phyloP scores from a whole-genome alignment of 495 filamentous ascomycete species.

The Penicillium goetzii region DNA sequence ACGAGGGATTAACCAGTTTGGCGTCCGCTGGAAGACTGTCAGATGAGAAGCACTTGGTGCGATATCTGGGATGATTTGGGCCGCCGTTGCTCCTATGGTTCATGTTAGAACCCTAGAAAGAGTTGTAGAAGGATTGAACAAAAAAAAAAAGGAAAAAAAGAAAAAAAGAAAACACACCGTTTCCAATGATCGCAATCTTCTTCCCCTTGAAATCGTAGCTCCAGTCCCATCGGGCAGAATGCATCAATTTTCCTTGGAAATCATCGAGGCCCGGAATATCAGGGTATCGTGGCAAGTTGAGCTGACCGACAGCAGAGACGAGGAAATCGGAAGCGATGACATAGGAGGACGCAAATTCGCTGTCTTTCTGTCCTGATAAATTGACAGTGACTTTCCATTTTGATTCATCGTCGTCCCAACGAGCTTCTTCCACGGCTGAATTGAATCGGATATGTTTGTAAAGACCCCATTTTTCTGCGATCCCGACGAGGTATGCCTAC shows the following conservation, averaged over 20 bases:
- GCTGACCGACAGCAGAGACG: conserved; percentile 65
- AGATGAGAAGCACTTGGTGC: conserved; percentile 58
- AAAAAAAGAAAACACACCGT: conserved; percentile 38
- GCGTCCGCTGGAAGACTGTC: conserved; percentile 68
- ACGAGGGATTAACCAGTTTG: conserved; percentile 66
- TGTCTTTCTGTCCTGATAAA: conserved; percentile 51
- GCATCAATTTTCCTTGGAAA: conserved; percentile 57
- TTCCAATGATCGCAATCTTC: conserved; percentile 58
- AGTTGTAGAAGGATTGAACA: conserved; percentile 25
- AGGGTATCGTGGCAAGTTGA: conserved; percentile 63
- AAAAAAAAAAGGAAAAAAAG: background rate
- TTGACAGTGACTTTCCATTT: conserved; percentile 58
- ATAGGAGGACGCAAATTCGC: conserved; percentile 47
- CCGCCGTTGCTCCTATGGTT: conserved; percentile 65
- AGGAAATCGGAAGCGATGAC: conserved; percentile 59
- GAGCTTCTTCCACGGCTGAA: conserved; percentile 51
- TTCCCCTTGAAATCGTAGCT: conserved; percentile 53
- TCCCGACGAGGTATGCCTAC: conserved; percentile 58
- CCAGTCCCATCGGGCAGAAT: conserved; percentile 59
- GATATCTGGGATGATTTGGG: conserved; percentile 71
- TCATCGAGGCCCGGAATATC: conserved; percentile 61
- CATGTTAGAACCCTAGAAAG: conserved; percentile 21
- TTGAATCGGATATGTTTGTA: conserved; percentile 62
- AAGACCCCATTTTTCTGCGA: conserved; percentile 63
- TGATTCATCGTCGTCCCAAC: conserved; percentile 58